phyloP scores from a whole-genome alignment of 2,329 filamentous ascomycete species.

The Aspergillus sp. region DNA sequence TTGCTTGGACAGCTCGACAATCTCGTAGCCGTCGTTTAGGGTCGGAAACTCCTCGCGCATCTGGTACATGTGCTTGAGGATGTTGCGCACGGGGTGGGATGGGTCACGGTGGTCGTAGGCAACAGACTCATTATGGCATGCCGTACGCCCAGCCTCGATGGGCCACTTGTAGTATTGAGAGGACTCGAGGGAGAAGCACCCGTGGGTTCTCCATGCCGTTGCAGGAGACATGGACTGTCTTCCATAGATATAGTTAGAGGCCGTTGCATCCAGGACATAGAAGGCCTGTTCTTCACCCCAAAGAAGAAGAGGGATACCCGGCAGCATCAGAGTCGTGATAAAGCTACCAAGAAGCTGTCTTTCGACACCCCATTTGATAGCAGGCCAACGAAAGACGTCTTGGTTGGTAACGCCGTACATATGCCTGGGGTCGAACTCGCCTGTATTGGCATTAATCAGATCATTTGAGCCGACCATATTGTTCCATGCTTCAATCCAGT shows the following conservation, averaged over 20 bases:
- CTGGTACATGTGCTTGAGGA: conserved; percentile 62
- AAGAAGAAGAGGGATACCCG: conserved; percentile 59
- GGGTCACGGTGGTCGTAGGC: conserved; percentile 64
- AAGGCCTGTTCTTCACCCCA: conserved; percentile 69
- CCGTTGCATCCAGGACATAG: conserved; percentile 64
- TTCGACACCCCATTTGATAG: conserved; percentile 57
- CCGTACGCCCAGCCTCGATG: conserved; percentile 52
- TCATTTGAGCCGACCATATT: conserved; percentile 60
- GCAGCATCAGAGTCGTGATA: conserved; percentile 59
- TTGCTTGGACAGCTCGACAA: conserved; percentile 58
- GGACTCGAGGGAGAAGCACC: conserved; percentile 59
- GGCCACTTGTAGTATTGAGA: conserved; percentile 61
- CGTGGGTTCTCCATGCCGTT: conserved; percentile 64
- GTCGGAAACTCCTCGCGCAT: conserved; percentile 58
- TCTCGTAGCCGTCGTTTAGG: conserved; percentile 54
- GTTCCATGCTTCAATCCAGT: conserved; percentile 59
- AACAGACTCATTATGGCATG: conserved; percentile 58
- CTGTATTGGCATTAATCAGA: conserved; percentile 60
- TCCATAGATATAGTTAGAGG: conserved; percentile 65
- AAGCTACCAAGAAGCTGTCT: conserved; percentile 59
- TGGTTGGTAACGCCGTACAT: conserved; percentile 66
- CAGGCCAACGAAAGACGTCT: conserved; percentile 65
- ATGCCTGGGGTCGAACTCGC: conserved; percentile 62
- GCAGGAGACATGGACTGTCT: conserved; percentile 62
- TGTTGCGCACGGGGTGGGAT: conserved; percentile 60